These are phyloP conservation scores for Cynara cardunculus DNA, from an alignment of 129 eudicot genomes.

Conservation along the genomic window DNA sequence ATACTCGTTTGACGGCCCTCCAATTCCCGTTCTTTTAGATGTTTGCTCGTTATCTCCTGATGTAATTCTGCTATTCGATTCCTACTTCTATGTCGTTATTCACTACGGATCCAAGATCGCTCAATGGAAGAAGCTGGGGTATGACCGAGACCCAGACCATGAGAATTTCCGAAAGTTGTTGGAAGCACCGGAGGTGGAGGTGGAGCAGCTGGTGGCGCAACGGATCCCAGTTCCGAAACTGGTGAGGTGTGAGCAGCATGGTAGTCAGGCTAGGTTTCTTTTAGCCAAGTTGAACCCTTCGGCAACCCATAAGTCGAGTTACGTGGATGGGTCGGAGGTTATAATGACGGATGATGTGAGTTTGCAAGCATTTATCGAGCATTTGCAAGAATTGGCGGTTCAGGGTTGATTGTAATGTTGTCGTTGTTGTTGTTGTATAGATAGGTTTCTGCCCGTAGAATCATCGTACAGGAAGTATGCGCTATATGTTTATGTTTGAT, in stretches of 20 bases:
- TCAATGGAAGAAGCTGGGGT: slow-evolving; percentile 87
- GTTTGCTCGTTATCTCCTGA: slow-evolving; percentile 84
- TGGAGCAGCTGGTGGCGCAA: slow-evolving; percentile 70
- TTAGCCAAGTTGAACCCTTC: slow-evolving; percentile 97
- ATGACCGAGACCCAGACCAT: slow-evolving; percentile 71
- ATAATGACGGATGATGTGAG: slow-evolving; percentile 89
- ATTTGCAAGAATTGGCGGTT: slow-evolving; percentile 86
- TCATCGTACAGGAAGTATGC: slow-evolving; percentile 2
- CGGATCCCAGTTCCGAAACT: slow-evolving; percentile 84
- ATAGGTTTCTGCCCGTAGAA: neutral
- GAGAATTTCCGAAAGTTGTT: slow-evolving; percentile 75
- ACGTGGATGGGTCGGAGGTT: slow-evolving; percentile 66
- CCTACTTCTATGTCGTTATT: slow-evolving; percentile 77
- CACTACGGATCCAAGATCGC: slow-evolving; percentile 91
- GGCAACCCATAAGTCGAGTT: slow-evolving; percentile 72
- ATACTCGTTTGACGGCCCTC: slow-evolving; percentile 94
- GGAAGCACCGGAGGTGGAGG: slow-evolving; percentile 87
- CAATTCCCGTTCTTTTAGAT: slow-evolving; percentile 78
- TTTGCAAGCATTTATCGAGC: slow-evolving; percentile 81
- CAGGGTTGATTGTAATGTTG: slow-evolving; percentile 46
- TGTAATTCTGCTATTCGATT: slow-evolving; percentile 83
- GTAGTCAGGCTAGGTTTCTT: slow-evolving; percentile 99
- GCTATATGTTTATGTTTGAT: neutral
- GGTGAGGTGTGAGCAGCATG: slow-evolving; percentile 81
- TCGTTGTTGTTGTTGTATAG: slow-evolving; percentile 21